phyloP scores from a whole-genome alignment of 768 basidiomycete genomes.

The Gymnopilus dilepis region DNA sequence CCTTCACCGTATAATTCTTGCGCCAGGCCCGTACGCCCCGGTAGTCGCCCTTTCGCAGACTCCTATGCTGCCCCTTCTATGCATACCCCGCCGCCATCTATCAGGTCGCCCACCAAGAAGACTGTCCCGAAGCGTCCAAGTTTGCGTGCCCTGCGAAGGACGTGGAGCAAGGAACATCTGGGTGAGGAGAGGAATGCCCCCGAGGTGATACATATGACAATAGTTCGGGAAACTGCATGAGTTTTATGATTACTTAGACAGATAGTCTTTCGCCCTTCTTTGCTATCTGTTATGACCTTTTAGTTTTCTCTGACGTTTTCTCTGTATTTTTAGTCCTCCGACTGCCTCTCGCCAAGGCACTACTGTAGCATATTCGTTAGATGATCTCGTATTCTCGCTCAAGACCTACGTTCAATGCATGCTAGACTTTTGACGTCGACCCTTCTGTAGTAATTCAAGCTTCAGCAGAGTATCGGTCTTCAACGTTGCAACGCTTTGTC shows the following conservation, averaged over 20 bases:
- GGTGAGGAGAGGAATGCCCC: constrained; percentile 21
- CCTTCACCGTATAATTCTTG: constrained; percentile 27
- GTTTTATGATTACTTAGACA: background rate
- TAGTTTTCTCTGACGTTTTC: constrained; percentile 10
- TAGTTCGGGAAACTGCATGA: constrained; percentile 46
- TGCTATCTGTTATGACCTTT: constrained; percentile 3
- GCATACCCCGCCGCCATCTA: constrained; percentile 15
- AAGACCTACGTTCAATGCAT: background rate
- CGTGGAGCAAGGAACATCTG: constrained; percentile 32
- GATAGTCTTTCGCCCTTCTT: constrained; percentile 9
- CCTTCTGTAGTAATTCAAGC: background rate
- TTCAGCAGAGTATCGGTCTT: background rate
- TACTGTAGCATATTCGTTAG: too few species aligned
- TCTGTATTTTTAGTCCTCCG: background rate
- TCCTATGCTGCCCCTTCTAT: constrained; percentile 33
- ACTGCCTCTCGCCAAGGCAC: too few species aligned
- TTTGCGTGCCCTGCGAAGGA: constrained; percentile 33
- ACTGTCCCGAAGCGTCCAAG: constrained; percentile 28
- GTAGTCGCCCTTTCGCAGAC: constrained; percentile 37
- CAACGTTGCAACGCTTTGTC: too few species aligned
- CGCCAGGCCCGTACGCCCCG: constrained; percentile 24
- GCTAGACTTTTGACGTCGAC: background rate
- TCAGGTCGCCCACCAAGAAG: constrained; percentile 18
- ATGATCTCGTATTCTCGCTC: too few species aligned
- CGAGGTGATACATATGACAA: constrained; percentile 49